phyloP scores from a whole-genome alignment of 2,329 filamentous ascomycete genomes.

The Fusarium oxysporum region DNA sequence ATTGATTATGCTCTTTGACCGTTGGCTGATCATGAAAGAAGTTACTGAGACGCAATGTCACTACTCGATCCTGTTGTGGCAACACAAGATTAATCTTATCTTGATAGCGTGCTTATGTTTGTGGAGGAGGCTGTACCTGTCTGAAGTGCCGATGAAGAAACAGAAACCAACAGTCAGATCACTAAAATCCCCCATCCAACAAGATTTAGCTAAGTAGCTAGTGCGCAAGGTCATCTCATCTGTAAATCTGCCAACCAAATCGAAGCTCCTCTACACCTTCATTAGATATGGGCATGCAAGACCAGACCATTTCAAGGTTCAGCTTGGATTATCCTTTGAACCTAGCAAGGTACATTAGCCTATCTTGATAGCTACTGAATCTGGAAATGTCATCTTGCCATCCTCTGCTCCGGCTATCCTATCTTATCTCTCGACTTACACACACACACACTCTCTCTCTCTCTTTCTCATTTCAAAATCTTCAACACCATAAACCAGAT shows the following conservation, averaged over 20 bases:
- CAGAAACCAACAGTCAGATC: slow-evolving; percentile 18
- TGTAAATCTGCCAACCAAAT: slow-evolving; percentile 23
- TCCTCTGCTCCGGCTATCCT: slow-evolving; percentile 3
- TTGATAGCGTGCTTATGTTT: slow-evolving; percentile 22
- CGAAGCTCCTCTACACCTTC: slow-evolving; percentile 23
- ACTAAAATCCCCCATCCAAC: slow-evolving; percentile 4
- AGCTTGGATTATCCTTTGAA: slow-evolving; percentile 14
- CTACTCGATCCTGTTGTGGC: background rate
- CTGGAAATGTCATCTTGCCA: background rate
- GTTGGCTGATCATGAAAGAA: background rate
- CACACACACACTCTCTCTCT: background rate
- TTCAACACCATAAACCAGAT: slow-evolving; percentile 1
- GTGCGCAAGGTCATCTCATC: background rate
- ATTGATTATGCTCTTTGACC: background rate
- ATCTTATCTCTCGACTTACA: slow-evolving; percentile 12
- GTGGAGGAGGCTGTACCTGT: slow-evolving; percentile 18
- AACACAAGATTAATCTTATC: slow-evolving; percentile 26
- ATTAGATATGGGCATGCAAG: slow-evolving; percentile 5
- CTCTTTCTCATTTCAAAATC: background rate
- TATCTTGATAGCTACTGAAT: slow-evolving; percentile 20
- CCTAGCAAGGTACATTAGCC: slow-evolving; percentile 22
- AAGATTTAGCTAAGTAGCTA: background rate
- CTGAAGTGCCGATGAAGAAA: background rate
- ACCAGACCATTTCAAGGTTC: slow-evolving; percentile 10
- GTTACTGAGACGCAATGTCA: background rate